phyloP scores from a whole-genome alignment of 352 stramenopile species.

The Phytophthora podocarpi region DNA sequence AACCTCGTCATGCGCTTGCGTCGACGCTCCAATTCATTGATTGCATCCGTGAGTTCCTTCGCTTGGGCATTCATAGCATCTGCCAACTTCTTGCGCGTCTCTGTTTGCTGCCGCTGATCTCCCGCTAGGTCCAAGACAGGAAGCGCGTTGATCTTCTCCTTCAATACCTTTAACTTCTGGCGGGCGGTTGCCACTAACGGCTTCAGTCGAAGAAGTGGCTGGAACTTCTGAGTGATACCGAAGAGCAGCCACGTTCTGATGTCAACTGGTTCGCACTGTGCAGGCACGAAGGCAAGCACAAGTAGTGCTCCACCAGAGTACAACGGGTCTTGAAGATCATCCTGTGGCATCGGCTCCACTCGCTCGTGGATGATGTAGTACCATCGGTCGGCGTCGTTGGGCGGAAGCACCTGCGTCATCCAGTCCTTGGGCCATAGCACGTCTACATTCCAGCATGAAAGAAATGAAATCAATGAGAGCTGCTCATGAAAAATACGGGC shows the following conservation, averaged over 20 bases:
- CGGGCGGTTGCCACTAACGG: constrained; percentile 37
- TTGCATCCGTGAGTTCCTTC: constrained; percentile 49
- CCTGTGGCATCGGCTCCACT: constrained; percentile 55
- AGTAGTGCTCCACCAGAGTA: constrained; percentile 59
- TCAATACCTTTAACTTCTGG: constrained; percentile 52
- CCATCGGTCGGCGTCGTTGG: constrained; percentile 56
- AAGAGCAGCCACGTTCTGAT: constrained; percentile 65
- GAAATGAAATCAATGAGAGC: no score
- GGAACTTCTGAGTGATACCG: constrained; percentile 62
- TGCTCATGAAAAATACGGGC: no score
- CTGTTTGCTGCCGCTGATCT: constrained; percentile 47
- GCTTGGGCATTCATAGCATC: constrained; percentile 43
- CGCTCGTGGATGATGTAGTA: constrained; percentile 78
- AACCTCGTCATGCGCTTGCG: constrained; percentile 48
- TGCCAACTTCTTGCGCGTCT: constrained; percentile 63
- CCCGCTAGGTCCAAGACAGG: constrained; percentile 54
- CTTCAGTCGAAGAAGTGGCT: constrained; percentile 45
- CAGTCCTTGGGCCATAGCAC: constrained; percentile 80
- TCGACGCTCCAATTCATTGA: constrained; percentile 37
- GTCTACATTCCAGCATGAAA: constrained; percentile 35
- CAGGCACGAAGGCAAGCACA: constrained; percentile 62
- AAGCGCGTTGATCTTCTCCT: constrained; percentile 58
- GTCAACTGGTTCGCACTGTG: constrained; percentile 55
- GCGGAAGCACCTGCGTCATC: constrained; percentile 61
- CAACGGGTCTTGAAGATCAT: constrained; percentile 63